Evolutionary conservation across 2,329 filamentous ascomycete genomes (phyloP), one percentile per base, ranked within the genome.

Genomic region (Stemphylium vesicarium): DNA sequence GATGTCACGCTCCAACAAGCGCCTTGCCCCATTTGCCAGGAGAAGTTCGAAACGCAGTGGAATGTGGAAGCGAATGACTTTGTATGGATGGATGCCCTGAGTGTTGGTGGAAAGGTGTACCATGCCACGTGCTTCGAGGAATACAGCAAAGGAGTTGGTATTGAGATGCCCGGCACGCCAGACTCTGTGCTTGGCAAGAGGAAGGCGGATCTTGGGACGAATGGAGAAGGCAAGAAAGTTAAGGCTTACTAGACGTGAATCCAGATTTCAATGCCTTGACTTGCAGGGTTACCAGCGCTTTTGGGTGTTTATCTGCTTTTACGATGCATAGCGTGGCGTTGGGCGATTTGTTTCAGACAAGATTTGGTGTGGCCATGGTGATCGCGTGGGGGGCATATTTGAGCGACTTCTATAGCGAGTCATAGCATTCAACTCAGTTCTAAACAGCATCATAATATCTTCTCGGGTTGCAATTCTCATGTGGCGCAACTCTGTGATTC

Each of bases 61-160:
- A 87, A 94, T 6, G 92, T 96, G 66, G 92, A 96, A 59, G 90
- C 90, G 15, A 92, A 98, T 75, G 94, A 99, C 70, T 98, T 93
- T 84, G 94, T 99, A 36, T 98, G 95, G 91, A 88, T 92, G 75
- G 94, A 99, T 75, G 91, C 94, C 0, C 82, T 90, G 45, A 84
- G 88, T 61, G 85, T 96, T 26, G 90, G 90, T 32, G 86, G 84
- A 51, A 87, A 91, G 59, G 89, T 95, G 13, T 98, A 92, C 68
- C 95, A 99, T 75, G 92, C 89, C 10, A 96, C 88, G 50, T 99
- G 95, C 73, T 91, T 94, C 73, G 85, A 86, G 15, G 94, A 97
- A 77, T 71, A 71, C 22, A 74, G 67, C 20, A 72, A 69, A 46
- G 72, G 71, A 11, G 55, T 62, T n/a, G 64, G 69, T 10, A 69